Evolutionary conservation across 257 asterid genomes (phyloP), one percentile per base, ranked within the genome.

Genomic region (Perilla frutescens): DNA sequence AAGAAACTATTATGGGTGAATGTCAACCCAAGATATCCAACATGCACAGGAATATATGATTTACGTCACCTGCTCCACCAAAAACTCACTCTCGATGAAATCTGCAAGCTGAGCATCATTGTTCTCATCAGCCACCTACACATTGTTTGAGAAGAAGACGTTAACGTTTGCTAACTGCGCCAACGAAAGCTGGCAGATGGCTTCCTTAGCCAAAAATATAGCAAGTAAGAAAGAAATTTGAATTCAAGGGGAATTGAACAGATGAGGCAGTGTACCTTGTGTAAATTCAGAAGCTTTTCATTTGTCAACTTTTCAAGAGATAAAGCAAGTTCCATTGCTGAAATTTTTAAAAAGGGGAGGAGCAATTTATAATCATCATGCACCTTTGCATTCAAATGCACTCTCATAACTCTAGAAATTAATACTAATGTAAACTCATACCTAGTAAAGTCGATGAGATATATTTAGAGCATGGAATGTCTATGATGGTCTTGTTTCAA

Each of bases 251-350:
- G 4, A 36, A 43, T 5, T 20, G 26, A 20, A 20, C 26, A 55
- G 51, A 12, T 64, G 57, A 73, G 60, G 26, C 43, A 53, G 14
- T 31, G 13, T 44, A 65, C 78, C 78, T 74, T 65, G 67, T 65
- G 78, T 47, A 74, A 45, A 60, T 74, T 65, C 32, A 74, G 78
- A 65, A 74, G 78, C 43, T 73, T 73, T 54, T 73, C 72, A 32
- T 73, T 73, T 40, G 78, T 73, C 63, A 73, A 41, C 66, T 64
- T 73, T 64, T 73, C 78, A 66, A 73, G 66, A 49, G 78, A 9
- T 57, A 73, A 47, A 53, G 78, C 72, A 55, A 73, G 72, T 39
- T 73, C 78, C 78, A 73, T 73, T 29, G 78, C 78, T 73, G 66
- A 64, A 71, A 20, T 3, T 29, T 8, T 26, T 1, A 9, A 57